phyloP scores from a whole-genome alignment of 2,329 filamentous ascomycete genomes.

The Pyrenophora graminea region DNA sequence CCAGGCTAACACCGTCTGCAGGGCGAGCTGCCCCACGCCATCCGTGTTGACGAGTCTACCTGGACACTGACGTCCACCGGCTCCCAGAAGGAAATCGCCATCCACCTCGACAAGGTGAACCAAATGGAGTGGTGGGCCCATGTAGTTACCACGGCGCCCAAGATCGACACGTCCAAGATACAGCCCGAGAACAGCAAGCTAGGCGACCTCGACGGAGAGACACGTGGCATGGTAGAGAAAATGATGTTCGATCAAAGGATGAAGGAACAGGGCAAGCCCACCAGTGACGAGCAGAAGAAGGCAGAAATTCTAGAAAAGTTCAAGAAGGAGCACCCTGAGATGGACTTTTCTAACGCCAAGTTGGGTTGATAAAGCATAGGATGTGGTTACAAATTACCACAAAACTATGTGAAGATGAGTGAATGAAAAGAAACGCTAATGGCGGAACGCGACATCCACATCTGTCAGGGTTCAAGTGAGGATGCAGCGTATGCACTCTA shows the following conservation, averaged over 20 bases:
- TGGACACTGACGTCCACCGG: constrained; percentile 82
- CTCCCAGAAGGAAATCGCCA: constrained; percentile 72
- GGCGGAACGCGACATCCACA: neutral
- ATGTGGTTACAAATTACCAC: neutral
- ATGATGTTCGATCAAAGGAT: constrained; percentile 99
- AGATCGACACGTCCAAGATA: constrained; percentile 95
- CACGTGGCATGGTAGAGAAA: constrained; percentile 97
- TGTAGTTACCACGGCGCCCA: constrained; percentile 82
- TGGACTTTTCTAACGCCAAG: constrained; percentile 70
- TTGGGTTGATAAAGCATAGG: constrained; percentile 49
- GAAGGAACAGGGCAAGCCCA: constrained; percentile 88
- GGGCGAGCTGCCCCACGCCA: constrained; percentile 82
- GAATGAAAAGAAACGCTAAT: neutral
- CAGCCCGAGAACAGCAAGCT: constrained; percentile 89
- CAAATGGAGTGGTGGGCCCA: constrained; percentile 99
- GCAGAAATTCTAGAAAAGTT: constrained; percentile 88
- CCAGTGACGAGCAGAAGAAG: constrained; percentile 95
- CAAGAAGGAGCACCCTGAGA: constrained; percentile 75
- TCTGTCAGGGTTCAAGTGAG: neutral
- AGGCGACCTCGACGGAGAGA: constrained; percentile 91
- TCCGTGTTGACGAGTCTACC: constrained; percentile 84
- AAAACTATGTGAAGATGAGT: too few species aligned
- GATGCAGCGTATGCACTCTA: too few species aligned
- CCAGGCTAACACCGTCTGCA: constrained; percentile 44
- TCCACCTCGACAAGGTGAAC: constrained; percentile 94